A percentile compares a stretch with the other conserved stretches of the same genome.
Conservation (phyloP, 257 asterid species). For the Nicotiana noctiflora region DNA sequence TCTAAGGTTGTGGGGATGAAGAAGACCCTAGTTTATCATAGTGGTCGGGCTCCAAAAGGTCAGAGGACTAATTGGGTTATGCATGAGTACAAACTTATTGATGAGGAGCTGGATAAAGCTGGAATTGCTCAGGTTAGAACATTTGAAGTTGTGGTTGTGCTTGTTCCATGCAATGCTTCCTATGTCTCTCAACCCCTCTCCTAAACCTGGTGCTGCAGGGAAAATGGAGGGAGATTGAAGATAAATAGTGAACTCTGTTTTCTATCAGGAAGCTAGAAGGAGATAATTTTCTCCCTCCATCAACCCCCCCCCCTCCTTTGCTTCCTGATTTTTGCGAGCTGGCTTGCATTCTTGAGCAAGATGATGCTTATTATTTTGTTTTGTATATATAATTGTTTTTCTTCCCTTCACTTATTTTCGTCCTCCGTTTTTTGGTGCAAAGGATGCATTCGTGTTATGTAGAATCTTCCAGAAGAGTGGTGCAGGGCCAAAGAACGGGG, state of each 20-base stretch:
- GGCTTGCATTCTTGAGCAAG: not conserved
- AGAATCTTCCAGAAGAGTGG: slow-evolving; percentile 96
- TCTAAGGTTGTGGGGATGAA: slow-evolving; percentile 74
- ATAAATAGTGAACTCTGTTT: not conserved
- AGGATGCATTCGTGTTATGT: slow-evolving; percentile 76
- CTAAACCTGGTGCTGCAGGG: not conserved
- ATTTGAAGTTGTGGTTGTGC: not conserved
- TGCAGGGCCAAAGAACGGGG: slow-evolving; percentile 89
- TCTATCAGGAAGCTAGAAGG: not conserved
- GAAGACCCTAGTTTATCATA: slow-evolving; percentile 85
- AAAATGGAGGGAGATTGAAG: not conserved
- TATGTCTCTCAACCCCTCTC: not conserved
- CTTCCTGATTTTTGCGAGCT: not conserved
- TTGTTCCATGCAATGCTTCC: not conserved
- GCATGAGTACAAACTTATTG: slow-evolving; percentile 87
- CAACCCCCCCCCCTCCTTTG: not conserved
- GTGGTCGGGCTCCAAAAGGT: slow-evolving; percentile 90
- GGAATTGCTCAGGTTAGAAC: slow-evolving; percentile 65
- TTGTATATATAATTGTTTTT: slow-evolving; percentile 1
- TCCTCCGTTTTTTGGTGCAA: slow-evolving; percentile 16
- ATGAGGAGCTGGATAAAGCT: slow-evolving; percentile 61
- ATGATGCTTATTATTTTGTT: not conserved
- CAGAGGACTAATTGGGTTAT: slow-evolving; percentile 86
- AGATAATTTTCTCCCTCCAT: not conserved
- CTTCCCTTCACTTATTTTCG: not conserved